Evolutionary conservation across 192 early-diverging fungal species (phyloP).

Genomic region (Pilaira anomala): DNA sequence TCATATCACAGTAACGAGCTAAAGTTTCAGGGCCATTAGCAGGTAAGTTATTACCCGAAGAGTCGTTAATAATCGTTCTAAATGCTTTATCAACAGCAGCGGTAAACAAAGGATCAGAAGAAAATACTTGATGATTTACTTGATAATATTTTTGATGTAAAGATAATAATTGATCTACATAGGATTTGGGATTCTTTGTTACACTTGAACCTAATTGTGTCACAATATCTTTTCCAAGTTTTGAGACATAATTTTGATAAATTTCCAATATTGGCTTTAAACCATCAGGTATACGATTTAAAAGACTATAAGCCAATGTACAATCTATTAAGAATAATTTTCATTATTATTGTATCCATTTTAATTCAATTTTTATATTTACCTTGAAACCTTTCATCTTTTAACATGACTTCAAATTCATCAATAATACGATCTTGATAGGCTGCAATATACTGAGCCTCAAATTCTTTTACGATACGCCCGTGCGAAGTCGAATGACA

Average conservation of each 20-base stretch:
- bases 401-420: slow-evolving; percentile 72
- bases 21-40: slow-evolving; percentile 72
- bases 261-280: slow-evolving; percentile 54
- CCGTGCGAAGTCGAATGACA: slow-evolving; percentile 65
- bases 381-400: slow-evolving; percentile 59
- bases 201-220: slow-evolving; percentile 35
- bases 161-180: slow-evolving; percentile 62
- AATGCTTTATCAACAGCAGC: slow-evolving; percentile 84
- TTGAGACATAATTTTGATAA: slow-evolving; percentile 64
- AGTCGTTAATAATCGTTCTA: slow-evolving; percentile 66
- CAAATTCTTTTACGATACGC: slow-evolving; percentile 68
- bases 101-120: slow-evolving; percentile 62
- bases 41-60: slow-evolving; percentile 34
- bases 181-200: slow-evolving; percentile 63
- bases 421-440: slow-evolving; percentile 60
- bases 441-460: slow-evolving; percentile 67
- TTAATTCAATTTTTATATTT: neutral
- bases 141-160: slow-evolving; percentile 63
- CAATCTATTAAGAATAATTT: slow-evolving; percentile 48
- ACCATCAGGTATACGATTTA: slow-evolving; percentile 64
- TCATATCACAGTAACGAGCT: slow-evolving; percentile 73
- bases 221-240: slow-evolving; percentile 55
- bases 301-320: slow-evolving; percentile 58
- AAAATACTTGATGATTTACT: slow-evolving; percentile 58
- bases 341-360: too few species aligned